Conservation (phyloP, 306 rosid species). For the Biancaea sappan region DNA sequence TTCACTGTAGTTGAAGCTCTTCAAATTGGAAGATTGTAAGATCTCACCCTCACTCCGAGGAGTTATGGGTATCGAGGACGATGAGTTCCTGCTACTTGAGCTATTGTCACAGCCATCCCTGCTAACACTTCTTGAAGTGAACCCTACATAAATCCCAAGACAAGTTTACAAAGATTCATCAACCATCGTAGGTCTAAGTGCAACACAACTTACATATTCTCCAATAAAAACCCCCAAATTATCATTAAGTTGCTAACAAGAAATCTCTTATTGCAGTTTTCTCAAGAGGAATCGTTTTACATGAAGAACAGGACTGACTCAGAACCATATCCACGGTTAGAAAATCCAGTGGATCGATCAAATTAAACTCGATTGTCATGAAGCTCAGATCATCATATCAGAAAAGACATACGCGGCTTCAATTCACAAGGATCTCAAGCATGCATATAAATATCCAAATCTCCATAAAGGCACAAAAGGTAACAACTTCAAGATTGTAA, state of each 20-base stretch:
- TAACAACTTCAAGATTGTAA: slow-evolving; percentile 18
- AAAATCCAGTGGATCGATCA: slow-evolving; percentile 20
- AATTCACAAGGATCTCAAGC: slow-evolving; percentile 36
- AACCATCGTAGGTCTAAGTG: slow-evolving; percentile 18
- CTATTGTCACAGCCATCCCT: slow-evolving; percentile 53
- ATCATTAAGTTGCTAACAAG: neutral
- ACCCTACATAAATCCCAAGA: slow-evolving; percentile 52
- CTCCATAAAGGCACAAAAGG: slow-evolving; percentile 26
- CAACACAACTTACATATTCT: slow-evolving; percentile 28
- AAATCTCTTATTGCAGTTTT: neutral
- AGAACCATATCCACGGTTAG: slow-evolving; percentile 19
- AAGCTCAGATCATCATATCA: slow-evolving; percentile 31
- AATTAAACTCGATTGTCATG: neutral
- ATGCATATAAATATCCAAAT: slow-evolving; percentile 2
- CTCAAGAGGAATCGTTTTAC: neutral
- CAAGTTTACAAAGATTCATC: slow-evolving; percentile 26
- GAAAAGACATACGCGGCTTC: slow-evolving; percentile 33
- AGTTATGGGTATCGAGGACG: slow-evolving; percentile 58
- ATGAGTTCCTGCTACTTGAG: slow-evolving; percentile 65
- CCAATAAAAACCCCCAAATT: slow-evolving; percentile 12
- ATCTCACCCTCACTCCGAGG: slow-evolving; percentile 88
- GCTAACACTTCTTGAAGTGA: slow-evolving; percentile 66
- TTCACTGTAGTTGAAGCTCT: slow-evolving; percentile 63
- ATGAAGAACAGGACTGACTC: slow-evolving; percentile 1
- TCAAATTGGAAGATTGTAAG: slow-evolving; percentile 71